A percentile compares a stretch with the other conserved stretches of the same genome.
Conservation (phyloP, 305 asterid genomes). For the Solanum aculeatissimum region DNA sequence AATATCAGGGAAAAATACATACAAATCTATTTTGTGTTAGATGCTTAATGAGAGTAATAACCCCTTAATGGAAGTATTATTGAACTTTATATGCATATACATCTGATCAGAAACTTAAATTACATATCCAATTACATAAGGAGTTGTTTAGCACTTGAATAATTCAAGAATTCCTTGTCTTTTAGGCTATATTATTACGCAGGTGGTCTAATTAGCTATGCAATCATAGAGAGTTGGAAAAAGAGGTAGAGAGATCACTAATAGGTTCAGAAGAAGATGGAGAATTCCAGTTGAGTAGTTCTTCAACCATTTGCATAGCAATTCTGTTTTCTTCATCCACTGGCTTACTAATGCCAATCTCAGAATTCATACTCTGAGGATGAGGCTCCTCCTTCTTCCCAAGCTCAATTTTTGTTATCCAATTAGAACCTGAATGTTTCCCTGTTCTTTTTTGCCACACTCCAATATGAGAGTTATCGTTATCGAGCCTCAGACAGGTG, state of each 20-base stretch:
- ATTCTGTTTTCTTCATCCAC: constrained; percentile 52
- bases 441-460: constrained; percentile 67
- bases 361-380: background rate
- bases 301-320: constrained; percentile 85
- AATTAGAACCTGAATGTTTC: constrained; percentile 29
- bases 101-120: background rate
- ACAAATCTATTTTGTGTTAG: background rate
- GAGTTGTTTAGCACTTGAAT: background rate
- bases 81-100: background rate
- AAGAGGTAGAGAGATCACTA: background rate
- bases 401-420: constrained; percentile 77
- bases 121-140: background rate
- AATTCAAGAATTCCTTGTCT: background rate
- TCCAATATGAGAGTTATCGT: constrained; percentile 50
- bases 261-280: constrained; percentile 3
- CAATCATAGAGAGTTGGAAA: background rate
- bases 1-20: background rate
- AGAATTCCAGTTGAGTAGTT: constrained; percentile 49
- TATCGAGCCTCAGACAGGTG: constrained; percentile 67
- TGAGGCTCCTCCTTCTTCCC: constrained; percentile 3
- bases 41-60: background rate
- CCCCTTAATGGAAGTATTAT: background rate
- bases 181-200: background rate
- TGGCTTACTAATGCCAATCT: constrained; percentile 2
- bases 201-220: background rate